A percentile compares a stretch with the other conserved stretches of the same genome.
Conservation (phyloP, 139 green algal species). For the Coccomyxa sp. region DNA sequence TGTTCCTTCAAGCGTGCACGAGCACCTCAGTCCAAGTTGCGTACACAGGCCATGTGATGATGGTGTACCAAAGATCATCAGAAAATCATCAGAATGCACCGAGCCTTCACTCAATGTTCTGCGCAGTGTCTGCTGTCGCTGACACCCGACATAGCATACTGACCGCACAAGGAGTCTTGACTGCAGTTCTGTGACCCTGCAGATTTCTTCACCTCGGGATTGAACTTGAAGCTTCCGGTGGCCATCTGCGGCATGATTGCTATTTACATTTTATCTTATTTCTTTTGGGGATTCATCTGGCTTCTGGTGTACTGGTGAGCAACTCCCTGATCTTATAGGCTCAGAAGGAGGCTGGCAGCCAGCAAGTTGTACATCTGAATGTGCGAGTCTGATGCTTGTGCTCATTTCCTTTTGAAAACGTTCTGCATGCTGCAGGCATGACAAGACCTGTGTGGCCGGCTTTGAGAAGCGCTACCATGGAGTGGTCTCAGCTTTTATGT, state of each 20-base stretch:
- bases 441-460: slow-evolving; percentile 42
- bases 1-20: not conserved
- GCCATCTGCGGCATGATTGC: slow-evolving; percentile 21
- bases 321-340: not conserved
- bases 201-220: slow-evolving; percentile 58
- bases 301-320: slow-evolving; percentile 9
- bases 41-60: not conserved
- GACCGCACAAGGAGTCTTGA: not conserved
- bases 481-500: slow-evolving; percentile 55
- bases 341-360: too few species aligned
- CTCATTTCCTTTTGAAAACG: not conserved
- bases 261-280: slow-evolving; percentile 24
- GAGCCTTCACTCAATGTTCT: too few species aligned
- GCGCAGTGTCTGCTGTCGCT: not conserved
- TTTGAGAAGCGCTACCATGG: slow-evolving; percentile 27
- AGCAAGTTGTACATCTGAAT: not conserved
- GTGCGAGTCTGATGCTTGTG: not conserved
- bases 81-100: too few species aligned
- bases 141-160: slow-evolving; percentile 4
- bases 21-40: too few species aligned
- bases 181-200: not conserved
- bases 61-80: not conserved
- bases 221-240: slow-evolving; percentile 33
- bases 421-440: slow-evolving; percentile 22
- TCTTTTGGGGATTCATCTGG: slow-evolving; percentile 23